A percentile compares a stretch with the other conserved stretches of the same genome.
Conservation (phyloP, 176 grass and related monocot species). For the Carex scoparia region DNA sequence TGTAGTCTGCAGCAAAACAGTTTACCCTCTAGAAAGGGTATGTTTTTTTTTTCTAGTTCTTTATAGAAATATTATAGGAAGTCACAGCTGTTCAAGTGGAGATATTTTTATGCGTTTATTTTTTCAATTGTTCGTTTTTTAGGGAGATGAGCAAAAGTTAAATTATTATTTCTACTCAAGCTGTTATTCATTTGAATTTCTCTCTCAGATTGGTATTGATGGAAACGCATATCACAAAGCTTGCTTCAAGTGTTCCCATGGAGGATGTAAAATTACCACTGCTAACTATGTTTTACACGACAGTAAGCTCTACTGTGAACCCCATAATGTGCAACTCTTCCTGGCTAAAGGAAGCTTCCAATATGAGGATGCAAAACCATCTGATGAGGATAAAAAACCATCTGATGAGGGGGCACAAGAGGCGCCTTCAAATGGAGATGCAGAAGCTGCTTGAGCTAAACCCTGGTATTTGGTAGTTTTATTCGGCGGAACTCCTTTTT, state of each 20-base stretch:
- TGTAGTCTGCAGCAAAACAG: slow-evolving; percentile 79
- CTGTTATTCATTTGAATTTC: slow-evolving; percentile 10
- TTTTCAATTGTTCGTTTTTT: too few species aligned
- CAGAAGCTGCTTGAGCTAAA: neutral
- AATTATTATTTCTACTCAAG: neutral
- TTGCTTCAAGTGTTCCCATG: slow-evolving; percentile 88
- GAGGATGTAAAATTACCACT: slow-evolving; percentile 72
- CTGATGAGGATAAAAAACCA: slow-evolving; percentile 34
- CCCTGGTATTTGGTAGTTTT: neutral
- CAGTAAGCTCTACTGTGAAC: slow-evolving; percentile 88
- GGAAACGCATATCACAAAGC: slow-evolving; percentile 80
- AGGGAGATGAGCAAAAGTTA: too few species aligned
- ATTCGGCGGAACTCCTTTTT: neutral
- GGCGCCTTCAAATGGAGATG: slow-evolving; percentile 19
- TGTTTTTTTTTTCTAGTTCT: slow-evolving; percentile 12
- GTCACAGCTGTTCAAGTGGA: neutral
- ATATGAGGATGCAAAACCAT: slow-evolving; percentile 53
- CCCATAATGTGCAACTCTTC: slow-evolving; percentile 87
- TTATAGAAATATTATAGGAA: neutral
- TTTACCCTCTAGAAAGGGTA: slow-evolving; percentile 92
- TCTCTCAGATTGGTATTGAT: slow-evolving; percentile 63
- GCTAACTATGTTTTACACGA: slow-evolving; percentile 81
- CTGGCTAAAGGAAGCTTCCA: slow-evolving; percentile 87
- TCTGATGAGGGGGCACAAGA: slow-evolving; percentile 8
- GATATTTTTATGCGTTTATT: neutral